Conservation (phyloP, 176 grass and related monocot species). For the maize (Zea mays) region DNA sequence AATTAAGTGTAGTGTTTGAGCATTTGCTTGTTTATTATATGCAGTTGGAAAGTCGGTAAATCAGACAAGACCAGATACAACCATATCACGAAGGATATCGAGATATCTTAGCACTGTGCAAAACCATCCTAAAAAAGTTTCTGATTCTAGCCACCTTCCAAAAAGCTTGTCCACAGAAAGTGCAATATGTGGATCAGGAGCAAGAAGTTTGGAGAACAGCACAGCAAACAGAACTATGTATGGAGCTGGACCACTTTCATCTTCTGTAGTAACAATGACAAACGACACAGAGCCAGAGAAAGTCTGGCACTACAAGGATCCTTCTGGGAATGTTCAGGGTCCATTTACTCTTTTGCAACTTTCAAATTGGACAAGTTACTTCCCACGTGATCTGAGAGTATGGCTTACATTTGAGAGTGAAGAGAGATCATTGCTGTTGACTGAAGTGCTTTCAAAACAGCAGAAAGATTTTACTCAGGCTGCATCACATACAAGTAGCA, state of each 20-base stretch:
- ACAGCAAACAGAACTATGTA: conserved; percentile 10
- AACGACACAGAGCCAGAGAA: conserved; percentile 67
- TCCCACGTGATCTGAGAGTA: conserved; percentile 76
- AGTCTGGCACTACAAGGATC: conserved; percentile 98
- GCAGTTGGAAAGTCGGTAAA: conserved; percentile 43
- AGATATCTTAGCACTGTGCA: conserved; percentile 32
- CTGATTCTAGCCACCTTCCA: conserved; percentile 19
- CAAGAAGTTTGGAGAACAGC: conserved; percentile 34
- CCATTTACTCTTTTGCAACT: conserved; percentile 84
- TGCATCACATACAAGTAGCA: conserved; percentile 45
- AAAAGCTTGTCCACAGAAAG: conserved; percentile 32
- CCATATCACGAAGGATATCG: conserved; percentile 43
- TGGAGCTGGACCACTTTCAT: conserved; percentile 46
- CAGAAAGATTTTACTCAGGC: conserved; percentile 61
- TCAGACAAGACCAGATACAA: conserved; percentile 40
- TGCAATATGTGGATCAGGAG: conserved; percentile 25
- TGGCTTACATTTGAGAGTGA: conserved; percentile 89
- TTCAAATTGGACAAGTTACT: conserved; percentile 80
- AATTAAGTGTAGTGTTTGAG: conserved; percentile 25
- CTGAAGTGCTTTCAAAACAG: conserved; percentile 69
- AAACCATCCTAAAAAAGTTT: conserved; percentile 34
- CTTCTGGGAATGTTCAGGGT: conserved; percentile 84
- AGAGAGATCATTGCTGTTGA: conserved; percentile 79
- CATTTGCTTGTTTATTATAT: conserved; percentile 25
- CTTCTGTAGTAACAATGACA: conserved; percentile 36